phyloP scores from a whole-genome alignment of 1,284 basidiomycete genomes.

The Cutaneotrichosporon spelunceum region DNA sequence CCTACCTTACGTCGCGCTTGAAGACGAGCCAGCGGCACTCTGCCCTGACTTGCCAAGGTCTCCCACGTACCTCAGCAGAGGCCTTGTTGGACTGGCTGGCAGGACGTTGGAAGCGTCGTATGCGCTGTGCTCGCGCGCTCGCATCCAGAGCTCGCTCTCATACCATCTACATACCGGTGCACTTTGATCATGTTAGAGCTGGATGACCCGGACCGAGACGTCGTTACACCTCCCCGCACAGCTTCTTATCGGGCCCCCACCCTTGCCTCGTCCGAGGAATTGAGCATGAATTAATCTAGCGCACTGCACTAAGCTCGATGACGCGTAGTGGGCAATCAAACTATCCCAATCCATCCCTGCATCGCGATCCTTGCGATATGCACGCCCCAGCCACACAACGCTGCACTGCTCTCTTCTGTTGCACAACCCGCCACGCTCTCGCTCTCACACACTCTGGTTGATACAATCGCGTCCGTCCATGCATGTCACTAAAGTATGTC shows the following conservation, averaged over 20 bases:
- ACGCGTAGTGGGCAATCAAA: not conserved
- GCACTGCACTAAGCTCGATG: not conserved
- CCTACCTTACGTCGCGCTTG: too few relatives aligned
- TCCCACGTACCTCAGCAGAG: too few relatives aligned
- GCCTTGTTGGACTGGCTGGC: too few relatives aligned
- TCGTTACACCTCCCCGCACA: not conserved
- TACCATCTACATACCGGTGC: too few relatives aligned
- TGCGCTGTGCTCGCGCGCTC: too few relatives aligned
- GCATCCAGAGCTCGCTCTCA: too few relatives aligned
- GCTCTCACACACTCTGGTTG: not conserved
- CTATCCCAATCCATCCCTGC: not conserved
- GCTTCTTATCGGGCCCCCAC: not conserved
- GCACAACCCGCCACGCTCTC: too few relatives aligned
- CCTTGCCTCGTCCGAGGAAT: not conserved
- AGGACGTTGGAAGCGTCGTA: too few relatives aligned
- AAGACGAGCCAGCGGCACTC: too few relatives aligned
- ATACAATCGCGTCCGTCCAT: constrained; percentile 4
- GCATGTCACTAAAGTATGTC: constrained; percentile 6
- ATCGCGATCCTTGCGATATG: not conserved
- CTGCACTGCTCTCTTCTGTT: not conserved
- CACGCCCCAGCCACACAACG: not conserved
- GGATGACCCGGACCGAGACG: too few relatives aligned
- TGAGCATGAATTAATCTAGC: not conserved
- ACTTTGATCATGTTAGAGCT: too few relatives aligned
- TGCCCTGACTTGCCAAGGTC: too few relatives aligned